Evolutionary conservation across 2,329 filamentous ascomycete genomes (phyloP), one percentile per base, ranked within the genome.

Genomic region (Domatiomyces globalis): DNA sequence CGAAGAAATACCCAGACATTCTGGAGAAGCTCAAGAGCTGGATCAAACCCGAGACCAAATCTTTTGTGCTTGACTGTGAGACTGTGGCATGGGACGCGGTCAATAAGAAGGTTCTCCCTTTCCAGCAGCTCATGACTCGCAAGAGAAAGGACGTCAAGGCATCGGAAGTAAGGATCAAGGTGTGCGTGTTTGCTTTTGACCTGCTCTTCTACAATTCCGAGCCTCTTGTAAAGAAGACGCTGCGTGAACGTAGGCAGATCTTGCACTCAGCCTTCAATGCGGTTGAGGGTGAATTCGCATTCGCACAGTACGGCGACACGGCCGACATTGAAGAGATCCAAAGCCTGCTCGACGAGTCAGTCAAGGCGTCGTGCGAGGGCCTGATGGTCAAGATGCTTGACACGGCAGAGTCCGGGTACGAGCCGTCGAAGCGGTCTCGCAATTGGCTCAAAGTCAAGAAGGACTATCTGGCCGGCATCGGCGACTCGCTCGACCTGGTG

Each of bases 371-470:
- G 0, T 98, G 92, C 64, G 92, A 98, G 72, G 92, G 92, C 9
- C 74, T 98, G 49, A 98, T 98, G 92, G 92, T 98, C 12, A 98
- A 98, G 73, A 98, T 98, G 92, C 71, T 98, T 53, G 90, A 96
- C 65, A 92, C 90, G 0, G 73, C 79, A 5, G 90, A 95, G 68
- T 94, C 87, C 60, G 87, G 86, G 61, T 98, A 98, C 65, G 90
- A 96, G 69, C 92, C 92, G 18, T 94, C 87, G 63, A 95, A 94
- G 66, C 84, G 92, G 58, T 94, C 87, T 69, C 85, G 92, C 54
- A 98, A 98, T 65, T 98, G 92, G 92, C 84, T 98, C 58, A 98
- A 98, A 76, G 85, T 96, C 69, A 98, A 98, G 69, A 98, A 98
- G 65, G 92, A 98, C 65, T 98, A 98, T 66, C 85, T 98, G 51